A percentile compares a stretch with the other conserved stretches of the same genome.
phyloP scores from a whole-genome alignment of 495 filamentous ascomycete species.

The Evernia prunastri region DNA sequence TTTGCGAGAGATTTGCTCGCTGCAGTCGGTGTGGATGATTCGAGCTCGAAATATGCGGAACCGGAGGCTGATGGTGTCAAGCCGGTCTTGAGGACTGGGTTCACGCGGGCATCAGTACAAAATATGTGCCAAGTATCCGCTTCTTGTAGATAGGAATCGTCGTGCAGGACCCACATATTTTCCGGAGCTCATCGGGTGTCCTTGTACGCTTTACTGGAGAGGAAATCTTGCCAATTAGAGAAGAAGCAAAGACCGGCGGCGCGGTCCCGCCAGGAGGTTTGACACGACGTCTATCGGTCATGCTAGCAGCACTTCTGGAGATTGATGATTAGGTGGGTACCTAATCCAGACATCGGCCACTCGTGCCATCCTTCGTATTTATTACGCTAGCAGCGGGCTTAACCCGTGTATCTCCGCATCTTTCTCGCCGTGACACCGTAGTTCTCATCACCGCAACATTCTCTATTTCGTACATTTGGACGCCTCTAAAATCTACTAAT shows the following conservation, averaged over 20 bases:
- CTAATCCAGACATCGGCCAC: too few species aligned
- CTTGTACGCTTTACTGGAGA: slow-evolving; percentile 43
- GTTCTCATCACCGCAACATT: too few species aligned
- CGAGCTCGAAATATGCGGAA: slow-evolving; percentile 88
- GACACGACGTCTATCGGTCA: slow-evolving; percentile 74
- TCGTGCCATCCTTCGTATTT: background rate
- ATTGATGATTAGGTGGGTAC: too few species aligned
- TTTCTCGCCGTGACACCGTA: background rate
- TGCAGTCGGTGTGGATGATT: slow-evolving; percentile 46
- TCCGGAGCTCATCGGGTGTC: slow-evolving; percentile 60
- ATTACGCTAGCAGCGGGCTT: background rate
- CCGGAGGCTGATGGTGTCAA: slow-evolving; percentile 90
- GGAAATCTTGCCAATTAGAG: slow-evolving; percentile 28
- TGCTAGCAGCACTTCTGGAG: background rate
- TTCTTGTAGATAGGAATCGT: slow-evolving; percentile 3
- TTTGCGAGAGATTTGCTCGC: slow-evolving; percentile 42
- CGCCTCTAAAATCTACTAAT: background rate
- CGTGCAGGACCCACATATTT: slow-evolving; percentile 62
- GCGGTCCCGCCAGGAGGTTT: slow-evolving; percentile 75
- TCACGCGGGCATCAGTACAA: background rate
- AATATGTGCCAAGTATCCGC: background rate
- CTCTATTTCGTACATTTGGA: too few species aligned
- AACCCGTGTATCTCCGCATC: too few species aligned
- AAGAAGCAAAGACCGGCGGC: slow-evolving; percentile 59
- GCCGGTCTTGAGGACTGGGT: slow-evolving; percentile 77